phyloP scores from a whole-genome alignment of 2,329 filamentous ascomycete species.

The Neoscytalidium dimidiatum region DNA sequence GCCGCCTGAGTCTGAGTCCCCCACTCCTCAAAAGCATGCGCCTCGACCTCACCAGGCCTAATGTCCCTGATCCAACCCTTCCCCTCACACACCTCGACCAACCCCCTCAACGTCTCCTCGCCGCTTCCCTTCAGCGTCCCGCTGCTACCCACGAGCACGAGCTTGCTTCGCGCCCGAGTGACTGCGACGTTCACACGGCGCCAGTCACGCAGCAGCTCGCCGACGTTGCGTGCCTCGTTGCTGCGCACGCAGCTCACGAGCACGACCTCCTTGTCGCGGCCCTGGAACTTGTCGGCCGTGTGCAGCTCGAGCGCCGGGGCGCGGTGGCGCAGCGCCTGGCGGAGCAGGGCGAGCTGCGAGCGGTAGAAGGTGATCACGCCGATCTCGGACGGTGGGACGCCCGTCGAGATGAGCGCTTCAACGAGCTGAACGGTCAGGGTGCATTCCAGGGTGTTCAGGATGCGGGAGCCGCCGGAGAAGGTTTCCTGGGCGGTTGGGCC shows the following conservation, averaged over 20 bases:
- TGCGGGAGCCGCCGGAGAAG: conserved; percentile 71
- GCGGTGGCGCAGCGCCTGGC: conserved; percentile 65
- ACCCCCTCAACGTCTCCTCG: conserved; percentile 73
- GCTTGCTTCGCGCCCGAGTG: conserved; percentile 87
- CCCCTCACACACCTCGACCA: conserved; percentile 75
- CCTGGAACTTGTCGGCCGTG: conserved; percentile 95
- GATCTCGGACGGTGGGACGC: conserved; percentile 74
- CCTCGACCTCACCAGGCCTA: conserved; percentile 62
- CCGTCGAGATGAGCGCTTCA: conserved; percentile 71
- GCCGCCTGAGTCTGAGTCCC: conserved; percentile 20
- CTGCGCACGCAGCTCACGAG: conserved; percentile 85
- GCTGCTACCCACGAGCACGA: conserved; percentile 83
- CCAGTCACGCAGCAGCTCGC: conserved; percentile 89
- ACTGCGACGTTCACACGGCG: conserved; percentile 93
- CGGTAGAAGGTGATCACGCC: conserved; percentile 98
- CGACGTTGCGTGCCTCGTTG: conserved; percentile 81
- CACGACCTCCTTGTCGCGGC: conserved; percentile 90
- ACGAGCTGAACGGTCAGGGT: conserved; percentile 78
- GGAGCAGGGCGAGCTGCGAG: conserved; percentile 82
- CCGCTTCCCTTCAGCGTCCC: conserved; percentile 63
- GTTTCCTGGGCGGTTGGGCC: conserved; percentile 67
- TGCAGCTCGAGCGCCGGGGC: conserved; percentile 77
- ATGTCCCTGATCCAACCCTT: conserved; percentile 81
- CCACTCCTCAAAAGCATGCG: conserved; percentile 67
- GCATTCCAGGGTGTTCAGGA: conserved; percentile 85